Evolutionary conservation across 306 rosid genomes (phyloP).

Genomic region (Prunus mongolica): DNA sequence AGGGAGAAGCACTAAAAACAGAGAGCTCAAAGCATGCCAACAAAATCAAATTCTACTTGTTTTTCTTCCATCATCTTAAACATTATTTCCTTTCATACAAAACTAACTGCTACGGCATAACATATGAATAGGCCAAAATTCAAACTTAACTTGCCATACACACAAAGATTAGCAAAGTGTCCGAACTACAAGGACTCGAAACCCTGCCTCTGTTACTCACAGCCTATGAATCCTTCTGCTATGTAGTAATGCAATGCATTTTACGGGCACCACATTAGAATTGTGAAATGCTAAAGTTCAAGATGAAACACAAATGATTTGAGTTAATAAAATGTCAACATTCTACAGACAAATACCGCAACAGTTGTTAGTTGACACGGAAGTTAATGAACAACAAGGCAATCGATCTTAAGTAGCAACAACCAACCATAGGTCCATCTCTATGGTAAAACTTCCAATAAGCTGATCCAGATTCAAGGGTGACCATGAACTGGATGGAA

Average conservation of each 20-base stretch:
- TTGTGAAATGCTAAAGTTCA: background rate
- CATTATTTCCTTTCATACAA: background rate
- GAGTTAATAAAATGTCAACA: background rate
- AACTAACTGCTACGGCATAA: background rate
- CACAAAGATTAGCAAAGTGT: too few relatives aligned
- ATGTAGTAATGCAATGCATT: background rate
- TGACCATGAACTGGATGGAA: background rate
- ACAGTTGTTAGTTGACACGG: background rate
- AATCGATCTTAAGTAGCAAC: background rate
- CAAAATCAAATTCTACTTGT: constrained; percentile 2
- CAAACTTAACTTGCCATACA: background rate
- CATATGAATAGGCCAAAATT: too few relatives aligned
- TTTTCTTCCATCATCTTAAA: background rate
- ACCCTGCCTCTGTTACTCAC: background rate
- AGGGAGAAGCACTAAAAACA: background rate
- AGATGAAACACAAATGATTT: background rate
- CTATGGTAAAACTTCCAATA: background rate
- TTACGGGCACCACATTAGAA: background rate
- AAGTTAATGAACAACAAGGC: background rate
- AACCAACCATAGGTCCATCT: background rate
- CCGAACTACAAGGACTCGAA: background rate
- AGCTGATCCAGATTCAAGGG: background rate
- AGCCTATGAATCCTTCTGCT: background rate
- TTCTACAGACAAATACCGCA: background rate
- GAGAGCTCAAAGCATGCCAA: constrained; percentile 1